Conservation (phyloP, 2,329 filamentous ascomycete species). For the Alternaria triticina region DNA sequence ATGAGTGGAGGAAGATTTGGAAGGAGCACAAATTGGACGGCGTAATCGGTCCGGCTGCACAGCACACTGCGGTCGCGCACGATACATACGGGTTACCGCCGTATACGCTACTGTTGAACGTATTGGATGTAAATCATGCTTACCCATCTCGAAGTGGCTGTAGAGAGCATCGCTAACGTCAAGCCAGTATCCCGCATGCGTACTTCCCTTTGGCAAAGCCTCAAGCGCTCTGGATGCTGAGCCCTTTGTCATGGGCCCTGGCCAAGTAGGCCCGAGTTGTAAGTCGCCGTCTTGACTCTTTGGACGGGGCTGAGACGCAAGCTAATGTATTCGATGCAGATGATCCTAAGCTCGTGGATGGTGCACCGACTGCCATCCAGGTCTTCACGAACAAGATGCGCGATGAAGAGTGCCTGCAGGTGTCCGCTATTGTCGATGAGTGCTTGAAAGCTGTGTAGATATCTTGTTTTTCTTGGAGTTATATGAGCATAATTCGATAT, state of each 20-base stretch:
- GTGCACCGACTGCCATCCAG: conserved; percentile 1
- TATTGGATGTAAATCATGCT: conserved; percentile 4
- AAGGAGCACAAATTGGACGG: conserved; percentile 3
- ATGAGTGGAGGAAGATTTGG: conserved; percentile 4
- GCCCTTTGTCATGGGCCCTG: background rate
- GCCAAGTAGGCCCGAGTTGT: conserved; percentile 4
- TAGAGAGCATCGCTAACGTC: background rate
- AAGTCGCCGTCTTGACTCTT: background rate
- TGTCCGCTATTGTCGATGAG: background rate
- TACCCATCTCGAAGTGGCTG: background rate
- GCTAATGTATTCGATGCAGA: background rate
- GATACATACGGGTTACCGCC: conserved; percentile 9
- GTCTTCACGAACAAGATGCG: conserved; percentile 8
- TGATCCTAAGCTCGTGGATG: background rate
- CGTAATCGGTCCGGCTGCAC: conserved; percentile 3
- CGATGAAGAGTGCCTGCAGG: conserved; percentile 9
- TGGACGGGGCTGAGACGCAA: background rate
- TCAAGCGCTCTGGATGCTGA: conserved; percentile 2
- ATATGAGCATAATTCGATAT: background rate
- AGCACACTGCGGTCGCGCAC: conserved; percentile 6
- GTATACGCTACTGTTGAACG: conserved; percentile 9
- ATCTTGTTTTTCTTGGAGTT: background rate
- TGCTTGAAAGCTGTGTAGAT: background rate
- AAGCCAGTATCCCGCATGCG: conserved; percentile 5
- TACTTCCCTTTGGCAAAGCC: conserved; percentile 5